Evolutionary conservation across 768 basidiomycete species (phyloP), one percentile per base, ranked within the genome.

Genomic region (Collybia nuda): DNA sequence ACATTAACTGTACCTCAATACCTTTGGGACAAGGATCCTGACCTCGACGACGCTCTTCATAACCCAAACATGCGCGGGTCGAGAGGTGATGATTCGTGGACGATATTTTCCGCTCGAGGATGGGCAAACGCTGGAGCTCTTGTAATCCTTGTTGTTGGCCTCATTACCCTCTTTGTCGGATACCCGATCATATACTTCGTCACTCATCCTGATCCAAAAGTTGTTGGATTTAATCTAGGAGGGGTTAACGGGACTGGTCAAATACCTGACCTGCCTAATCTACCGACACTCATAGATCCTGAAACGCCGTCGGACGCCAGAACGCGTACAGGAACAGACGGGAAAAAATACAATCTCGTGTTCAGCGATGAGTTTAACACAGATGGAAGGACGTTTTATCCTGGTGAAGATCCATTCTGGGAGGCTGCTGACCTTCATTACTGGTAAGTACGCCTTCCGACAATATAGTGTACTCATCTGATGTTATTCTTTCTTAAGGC

Each of bases 31-130:
- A 84, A 79, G 62, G 92, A 93, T 50, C 85, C 91, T 7, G 93
- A 95, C 63, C 76, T 88, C 15, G 94, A 97, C 72, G 95, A 98
- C 65, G 80, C 83, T 18, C 77, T 98, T 18, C 95, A 98, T 67
- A 90, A 92, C 73, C 92, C 84, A 40, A 90, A 92, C 71, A 73
- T 80, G n/a, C 76, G 86, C 47, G 87, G 85, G 47, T 81, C 79
- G 2, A 75, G 75, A 0, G 70, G 79, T 21, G 80, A 86, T 51
- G 71, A 71, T 45, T 75, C 78, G 6, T 89, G 88, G 52, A 83
- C 85, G 2, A 58, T 89, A 22, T 91, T 93, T 62, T 95, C 93
- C 6, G 68, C 76, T 6, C 79, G 94, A 67, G 96, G 96, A 1
- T 88, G 92, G 82, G 68, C 78, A 24, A 98, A 98, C 63, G 77